Evolutionary conservation across 257 asterid genomes (phyloP).

Genomic region (Verbascum thapsus): DNA sequence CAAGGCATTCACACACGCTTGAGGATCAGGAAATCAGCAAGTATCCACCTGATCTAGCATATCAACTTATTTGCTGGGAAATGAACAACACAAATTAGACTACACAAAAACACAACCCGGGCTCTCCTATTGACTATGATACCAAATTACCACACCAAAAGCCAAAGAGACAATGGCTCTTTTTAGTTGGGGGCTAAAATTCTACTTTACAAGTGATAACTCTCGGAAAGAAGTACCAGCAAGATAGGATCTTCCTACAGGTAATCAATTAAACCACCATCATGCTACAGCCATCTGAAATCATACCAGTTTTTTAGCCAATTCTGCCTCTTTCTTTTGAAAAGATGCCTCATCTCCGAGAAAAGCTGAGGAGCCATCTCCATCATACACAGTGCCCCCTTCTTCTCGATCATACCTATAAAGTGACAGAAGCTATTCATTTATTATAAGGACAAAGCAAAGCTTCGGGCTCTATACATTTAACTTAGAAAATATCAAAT

Average conservation of each 20-base stretch:
- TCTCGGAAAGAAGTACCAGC: conserved; percentile 7
- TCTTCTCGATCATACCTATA: conserved; percentile 95
- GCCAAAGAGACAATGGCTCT: conserved; percentile 5
- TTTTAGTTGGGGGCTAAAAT: not conserved
- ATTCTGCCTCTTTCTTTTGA: conserved; percentile 87
- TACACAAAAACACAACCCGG: not conserved
- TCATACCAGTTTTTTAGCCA: conserved; percentile 83
- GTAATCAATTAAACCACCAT: conserved; percentile 8
- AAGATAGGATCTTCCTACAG: conserved; percentile 6
- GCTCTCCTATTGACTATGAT: not conserved
- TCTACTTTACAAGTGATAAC: not conserved
- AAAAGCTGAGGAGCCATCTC: conserved; percentile 66
- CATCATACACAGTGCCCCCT: conserved; percentile 71
- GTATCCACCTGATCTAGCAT: conserved; percentile 10
- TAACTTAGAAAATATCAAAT: conserved; percentile 10
- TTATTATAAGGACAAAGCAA: conserved; percentile 17
- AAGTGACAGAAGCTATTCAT: conserved; percentile 22
- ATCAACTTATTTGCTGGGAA: not conserved
- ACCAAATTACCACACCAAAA: not conserved
- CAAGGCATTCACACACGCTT: not conserved
- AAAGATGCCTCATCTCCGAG: conserved; percentile 94
- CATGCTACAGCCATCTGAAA: conserved; percentile 23
- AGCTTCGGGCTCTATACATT: not conserved
- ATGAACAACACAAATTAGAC: not conserved
- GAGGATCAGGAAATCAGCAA: conserved; percentile 9